Percentiles rank a stretch among this genome's conserved stretches.
Evolutionary conservation across 257 asterid genomes (phyloP).

Genomic region (Gentiana dahurica): DNA sequence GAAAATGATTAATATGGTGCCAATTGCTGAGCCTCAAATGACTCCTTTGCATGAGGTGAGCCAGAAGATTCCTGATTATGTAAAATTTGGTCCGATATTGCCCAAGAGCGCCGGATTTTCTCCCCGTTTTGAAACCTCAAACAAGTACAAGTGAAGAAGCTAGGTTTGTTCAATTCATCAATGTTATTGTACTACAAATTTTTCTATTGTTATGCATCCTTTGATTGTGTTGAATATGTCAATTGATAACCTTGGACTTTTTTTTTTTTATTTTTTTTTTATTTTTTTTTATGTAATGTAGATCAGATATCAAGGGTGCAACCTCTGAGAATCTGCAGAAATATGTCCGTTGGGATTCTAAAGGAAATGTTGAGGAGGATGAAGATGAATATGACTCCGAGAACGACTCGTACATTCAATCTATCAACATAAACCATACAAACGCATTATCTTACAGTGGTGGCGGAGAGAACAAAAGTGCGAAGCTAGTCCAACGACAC

Average conservation of each 20-base stretch:
- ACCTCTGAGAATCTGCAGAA: conserved; percentile 28
- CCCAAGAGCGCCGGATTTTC: conserved; percentile 79
- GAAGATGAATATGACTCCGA: conserved; percentile 27
- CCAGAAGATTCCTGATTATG: conserved; percentile 56
- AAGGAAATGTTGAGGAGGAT: conserved; percentile 32
- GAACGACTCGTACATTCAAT: conserved; percentile 11
- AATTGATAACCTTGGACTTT: background rate
- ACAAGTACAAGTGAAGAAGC: conserved; percentile 22
- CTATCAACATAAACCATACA: conserved; percentile 17
- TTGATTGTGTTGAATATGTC: background rate
- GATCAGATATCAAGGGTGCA: conserved; percentile 24
- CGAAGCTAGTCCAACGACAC: conserved; percentile 22
- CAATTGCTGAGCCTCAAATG: conserved; percentile 78
- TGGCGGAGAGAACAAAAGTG: conserved; percentile 18
- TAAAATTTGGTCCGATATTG: conserved; percentile 71
- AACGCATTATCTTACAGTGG: conserved; percentile 20
- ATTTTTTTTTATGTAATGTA: conserved; percentile 12
- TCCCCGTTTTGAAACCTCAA: conserved; percentile 25
- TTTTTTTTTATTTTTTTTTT: conserved; percentile 8
- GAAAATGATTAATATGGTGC: conserved; percentile 57
- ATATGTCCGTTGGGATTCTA: conserved; percentile 36
- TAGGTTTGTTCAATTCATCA: conserved; percentile 17
- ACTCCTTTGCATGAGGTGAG: conserved; percentile 61
- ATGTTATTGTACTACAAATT: too few relatives aligned
- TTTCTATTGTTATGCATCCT: background rate